phyloP scores from a whole-genome alignment of 805 yeast genomes.

The Saccharomyces cerevisiae region DNA sequence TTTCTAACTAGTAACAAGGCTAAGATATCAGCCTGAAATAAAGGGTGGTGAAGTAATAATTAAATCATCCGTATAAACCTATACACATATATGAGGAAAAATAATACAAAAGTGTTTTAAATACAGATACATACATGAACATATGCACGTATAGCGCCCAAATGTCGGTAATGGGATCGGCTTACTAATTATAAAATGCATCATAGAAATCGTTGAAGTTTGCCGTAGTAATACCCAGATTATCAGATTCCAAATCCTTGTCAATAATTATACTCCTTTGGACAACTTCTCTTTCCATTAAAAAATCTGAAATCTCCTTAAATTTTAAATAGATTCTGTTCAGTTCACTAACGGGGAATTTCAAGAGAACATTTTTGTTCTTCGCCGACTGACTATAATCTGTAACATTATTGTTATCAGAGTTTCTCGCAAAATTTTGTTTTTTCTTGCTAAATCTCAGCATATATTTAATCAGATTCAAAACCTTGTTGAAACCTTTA shows the following conservation, averaged over 20 bases:
- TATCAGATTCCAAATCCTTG: background rate
- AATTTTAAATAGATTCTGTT: background rate
- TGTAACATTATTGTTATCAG: background rate
- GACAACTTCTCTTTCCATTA: background rate
- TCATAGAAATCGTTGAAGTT: background rate
- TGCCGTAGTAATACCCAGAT: background rate
- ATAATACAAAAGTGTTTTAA: background rate
- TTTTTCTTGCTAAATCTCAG: background rate
- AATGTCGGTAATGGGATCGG: background rate
- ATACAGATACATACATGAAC: background rate
- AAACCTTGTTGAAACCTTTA: background rate
- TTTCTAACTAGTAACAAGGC: background rate
- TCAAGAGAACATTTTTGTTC: background rate
- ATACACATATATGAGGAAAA: background rate
- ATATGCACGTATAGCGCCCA: background rate
- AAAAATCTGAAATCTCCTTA: background rate
- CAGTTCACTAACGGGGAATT: background rate
- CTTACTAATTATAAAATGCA: background rate
- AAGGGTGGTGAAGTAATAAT: background rate
- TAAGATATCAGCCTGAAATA: background rate
- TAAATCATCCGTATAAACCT: background rate
- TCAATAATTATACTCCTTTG: background rate
- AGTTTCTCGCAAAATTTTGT: background rate
- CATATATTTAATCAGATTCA: background rate
- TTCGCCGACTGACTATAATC: background rate